Evolutionary conservation across 139 green algal genomes (phyloP).

Genomic region (Chlorella vulgaris): DNA sequence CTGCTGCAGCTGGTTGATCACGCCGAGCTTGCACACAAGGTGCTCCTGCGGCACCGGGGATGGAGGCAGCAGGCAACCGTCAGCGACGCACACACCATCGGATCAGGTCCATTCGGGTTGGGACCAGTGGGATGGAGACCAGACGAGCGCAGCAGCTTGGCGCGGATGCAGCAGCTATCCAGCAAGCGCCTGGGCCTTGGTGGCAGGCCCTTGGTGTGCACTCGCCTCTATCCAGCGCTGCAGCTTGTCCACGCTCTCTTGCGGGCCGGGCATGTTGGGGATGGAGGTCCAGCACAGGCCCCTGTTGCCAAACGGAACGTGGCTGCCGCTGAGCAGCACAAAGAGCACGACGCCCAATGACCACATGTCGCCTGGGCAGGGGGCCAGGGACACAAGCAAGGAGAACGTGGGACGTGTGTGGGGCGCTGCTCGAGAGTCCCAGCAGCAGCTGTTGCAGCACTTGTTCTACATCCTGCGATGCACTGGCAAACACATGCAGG

Average conservation of each 20-base stretch:
- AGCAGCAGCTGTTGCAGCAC: slow-evolving; percentile 25
- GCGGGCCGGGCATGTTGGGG: slow-evolving; percentile 28
- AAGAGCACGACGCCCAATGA: slow-evolving; percentile 47
- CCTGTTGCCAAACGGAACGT: slow-evolving; percentile 45
- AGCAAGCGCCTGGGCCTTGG: too few species aligned
- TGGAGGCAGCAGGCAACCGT: background rate
- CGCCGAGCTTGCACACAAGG: slow-evolving; percentile 25
- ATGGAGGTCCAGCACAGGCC: slow-evolving; percentile 35
- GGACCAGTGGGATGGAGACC: too few species aligned
- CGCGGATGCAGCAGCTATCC: too few species aligned
- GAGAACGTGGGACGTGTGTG: background rate
- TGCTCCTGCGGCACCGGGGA: slow-evolving; percentile 13
- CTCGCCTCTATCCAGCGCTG: slow-evolving; percentile 45
- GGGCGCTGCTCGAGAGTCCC: background rate
- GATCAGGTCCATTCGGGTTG: too few species aligned
- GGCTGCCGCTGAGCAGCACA: slow-evolving; percentile 38
- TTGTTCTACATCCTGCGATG: too few species aligned
- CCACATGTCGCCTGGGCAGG: slow-evolving; percentile 50
- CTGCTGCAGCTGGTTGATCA: slow-evolving; percentile 25
- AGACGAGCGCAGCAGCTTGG: too few species aligned
- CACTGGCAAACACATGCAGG: too few species aligned
- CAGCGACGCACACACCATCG: background rate
- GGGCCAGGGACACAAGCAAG: too few species aligned
- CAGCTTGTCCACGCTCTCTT: slow-evolving; percentile 34
- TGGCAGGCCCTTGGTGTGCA: too few species aligned